Evolutionary conservation across 192 early-diverging fungal species (phyloP).

Genomic region (Gryganskiella cystojenkinii): DNA sequence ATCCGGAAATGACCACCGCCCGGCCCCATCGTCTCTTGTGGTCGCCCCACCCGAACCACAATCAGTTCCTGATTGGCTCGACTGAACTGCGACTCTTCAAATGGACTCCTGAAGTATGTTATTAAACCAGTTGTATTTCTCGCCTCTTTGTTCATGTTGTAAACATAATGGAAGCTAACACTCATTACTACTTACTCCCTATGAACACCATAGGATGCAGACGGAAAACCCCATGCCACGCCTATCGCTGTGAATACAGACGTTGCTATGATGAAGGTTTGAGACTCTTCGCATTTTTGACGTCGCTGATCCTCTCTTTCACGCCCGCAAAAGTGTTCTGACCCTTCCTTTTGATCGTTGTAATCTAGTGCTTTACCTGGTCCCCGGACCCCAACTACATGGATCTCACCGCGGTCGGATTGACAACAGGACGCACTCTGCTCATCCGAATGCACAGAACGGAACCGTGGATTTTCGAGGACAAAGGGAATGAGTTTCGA

Average conservation of each 20-base stretch:
- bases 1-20: constrained; percentile 52
- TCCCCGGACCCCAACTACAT: constrained; percentile 67
- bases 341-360: constrained; percentile 16
- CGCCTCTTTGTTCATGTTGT: background rate
- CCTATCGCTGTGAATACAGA: constrained; percentile 60
- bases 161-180: too few relatives aligned
- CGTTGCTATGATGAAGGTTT: constrained; percentile 58
- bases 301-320: too few relatives aligned
- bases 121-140: too few relatives aligned
- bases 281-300: too few relatives aligned
- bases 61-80: constrained; percentile 67
- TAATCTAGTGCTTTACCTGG: constrained; percentile 71
- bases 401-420: constrained; percentile 69
- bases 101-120: constrained; percentile 53
- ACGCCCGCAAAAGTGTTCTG: too few relatives aligned
- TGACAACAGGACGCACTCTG: constrained; percentile 65
- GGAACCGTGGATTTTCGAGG: constrained; percentile 50
- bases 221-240: constrained; percentile 41
- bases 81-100: constrained; percentile 69
- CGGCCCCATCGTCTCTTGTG: constrained; percentile 58
- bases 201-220: constrained; percentile 27
- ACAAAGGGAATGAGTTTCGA: constrained; percentile 50
- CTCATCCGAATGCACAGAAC: constrained; percentile 62
- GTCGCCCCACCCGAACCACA: constrained; percentile 62
- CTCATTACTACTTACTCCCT: background rate